Base-by-base conservation (phyloP, 2,329 filamentous ascomycete genomes). In the Clonostachys byssicola region DNA sequence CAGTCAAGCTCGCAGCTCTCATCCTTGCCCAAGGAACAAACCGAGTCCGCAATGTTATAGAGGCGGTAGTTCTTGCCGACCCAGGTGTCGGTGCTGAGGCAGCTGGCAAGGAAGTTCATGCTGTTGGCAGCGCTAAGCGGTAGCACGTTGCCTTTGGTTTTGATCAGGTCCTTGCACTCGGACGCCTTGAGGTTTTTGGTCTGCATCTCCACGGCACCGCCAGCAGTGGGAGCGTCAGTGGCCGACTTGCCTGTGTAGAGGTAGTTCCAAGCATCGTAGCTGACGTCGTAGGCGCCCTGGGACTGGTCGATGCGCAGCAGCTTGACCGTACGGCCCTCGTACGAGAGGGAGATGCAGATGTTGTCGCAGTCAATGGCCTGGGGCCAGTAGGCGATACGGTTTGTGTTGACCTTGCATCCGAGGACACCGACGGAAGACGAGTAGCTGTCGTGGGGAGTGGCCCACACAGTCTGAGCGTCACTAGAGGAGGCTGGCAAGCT, bases 371-470 rank as follows among this genome's bases (percentile, higher is more conserved):
- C 70, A 48, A 80, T 66, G 5, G 70, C 60, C n/a, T 56, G 56
- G 5, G 80, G 80, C 77, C 78, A 83, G 68, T 83, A 83, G 20
- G 80, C 80, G 47, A 83, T 68, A 49, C 79, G 77, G 63, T 83
- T 72, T 36, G 75, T 80, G 63, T 83, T 62, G 59, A 83, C 71
- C 57, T 81, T 78, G 71, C 80, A 83, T 34, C 80, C 80, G n/a
- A 77, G 67, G 1, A 82, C 79, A 36, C 80, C 80, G 48, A 81
- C 62, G 0, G 78, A 81, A 3, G 77, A 81, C 1, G 76, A 79
- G 66, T 73, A 83, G 54, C 67, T 70, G 51, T 76, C 75, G 61
- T 83, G 80, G 14, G 80, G 80, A 3, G 79, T 83, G 5, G 51
- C 65, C 56, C 59, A 63, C 18, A 65, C 58, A 10, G 60, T 59